Evolutionary conservation across 164 flowering plant genomes (phyloP), one percentile per base, ranked within the genome.

Genomic region (Berberis vulgaris): DNA sequence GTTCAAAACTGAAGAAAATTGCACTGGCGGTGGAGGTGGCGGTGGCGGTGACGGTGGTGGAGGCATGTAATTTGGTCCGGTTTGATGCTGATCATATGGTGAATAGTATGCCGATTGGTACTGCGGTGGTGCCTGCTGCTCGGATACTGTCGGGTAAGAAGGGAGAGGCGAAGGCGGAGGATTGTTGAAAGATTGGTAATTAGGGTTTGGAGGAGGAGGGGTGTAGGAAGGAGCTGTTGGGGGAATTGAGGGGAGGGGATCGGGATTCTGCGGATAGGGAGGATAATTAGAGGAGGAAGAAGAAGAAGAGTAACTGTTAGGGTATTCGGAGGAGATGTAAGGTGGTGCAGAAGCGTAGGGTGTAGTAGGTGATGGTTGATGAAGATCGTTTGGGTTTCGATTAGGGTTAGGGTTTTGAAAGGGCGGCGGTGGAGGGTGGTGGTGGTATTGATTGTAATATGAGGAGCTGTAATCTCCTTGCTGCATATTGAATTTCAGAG

Each of bases 331-430:
- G 73, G 84, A 59, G 64, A 74, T n/a, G 78, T 75, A 84, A 2
- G 93, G 98, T 13, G 98, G 98, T 0, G 96, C 96, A 2, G 94
- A 89, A 6, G 96, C 94, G 86, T 76, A 87, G 26, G 26, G 26
- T 3, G 85, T 13, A 13, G 72, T 46, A 2, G 76, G 74, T 4
- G 41, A 26, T 39, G 69, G 57, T 62, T 78, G 49, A 44, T 67
- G 77, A 68, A 61, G 76, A 78, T 67, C 26, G 77, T 78, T 59
- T 26, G 26, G 26, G 26, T 26, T 26, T 26, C 26, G 26, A 26
- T 26, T 26, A 26, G 26, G 26, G 60, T 40, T 66, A 50, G 75
- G 72, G 46, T 52, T 65, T 61, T 61, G 77, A 46, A 45, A 9
- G 41, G 70, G 5, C 26, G 26, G 26, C 26, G 26, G 26, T 26